phyloP scores from a whole-genome alignment of 148 eudicot species.

The Fagopyrum tataricum region DNA sequence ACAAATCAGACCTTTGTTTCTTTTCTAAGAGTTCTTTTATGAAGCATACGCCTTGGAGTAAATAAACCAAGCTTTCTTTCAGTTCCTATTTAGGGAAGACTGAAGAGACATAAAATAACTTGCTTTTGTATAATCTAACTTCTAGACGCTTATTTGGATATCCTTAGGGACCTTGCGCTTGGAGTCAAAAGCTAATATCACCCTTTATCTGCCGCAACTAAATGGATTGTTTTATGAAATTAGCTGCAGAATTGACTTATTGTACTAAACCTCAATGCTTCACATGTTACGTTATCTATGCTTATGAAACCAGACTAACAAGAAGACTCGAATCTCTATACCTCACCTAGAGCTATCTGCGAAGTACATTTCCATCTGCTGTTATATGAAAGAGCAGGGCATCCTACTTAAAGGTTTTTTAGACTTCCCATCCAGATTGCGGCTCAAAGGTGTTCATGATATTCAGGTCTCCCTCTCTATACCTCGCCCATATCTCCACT shows the following conservation, averaged over 20 bases:
- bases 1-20: neutral
- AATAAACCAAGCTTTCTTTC: neutral
- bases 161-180: neutral
- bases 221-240: neutral
- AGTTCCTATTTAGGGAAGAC: neutral
- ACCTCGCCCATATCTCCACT: constrained; percentile 7
- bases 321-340: constrained; percentile 26
- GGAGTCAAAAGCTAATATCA: neutral
- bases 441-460: constrained; percentile 35
- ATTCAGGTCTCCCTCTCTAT: constrained; percentile 24
- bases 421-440: constrained; percentile 31
- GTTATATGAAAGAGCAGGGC: constrained; percentile 36
- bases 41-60: neutral
- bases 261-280: constrained; percentile 8
- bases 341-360: constrained; percentile 30
- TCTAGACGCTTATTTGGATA: neutral
- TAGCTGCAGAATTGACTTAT: neutral
- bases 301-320: constrained; percentile 35
- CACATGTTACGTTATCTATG: constrained; percentile 17
- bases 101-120: neutral
- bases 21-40: neutral
- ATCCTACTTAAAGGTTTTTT: constrained; percentile 24
- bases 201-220: neutral
- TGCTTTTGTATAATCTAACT: neutral
- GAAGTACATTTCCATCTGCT: constrained; percentile 26